phyloP scores from a whole-genome alignment of 371 early-diverging fungal genomes.

The Mucor piriformis region DNA sequence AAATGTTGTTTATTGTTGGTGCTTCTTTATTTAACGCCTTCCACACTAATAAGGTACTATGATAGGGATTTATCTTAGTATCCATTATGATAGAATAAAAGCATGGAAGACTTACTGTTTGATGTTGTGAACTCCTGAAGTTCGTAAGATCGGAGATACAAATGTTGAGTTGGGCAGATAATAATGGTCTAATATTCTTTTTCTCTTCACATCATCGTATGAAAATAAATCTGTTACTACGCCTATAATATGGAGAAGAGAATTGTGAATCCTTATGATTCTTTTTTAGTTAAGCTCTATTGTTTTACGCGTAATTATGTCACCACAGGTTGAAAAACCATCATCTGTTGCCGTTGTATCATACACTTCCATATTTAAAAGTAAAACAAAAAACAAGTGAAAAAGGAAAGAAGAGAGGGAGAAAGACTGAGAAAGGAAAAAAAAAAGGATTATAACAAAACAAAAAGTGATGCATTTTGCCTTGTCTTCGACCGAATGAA shows the following conservation, averaged over 20 bases:
- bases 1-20: constrained; percentile 47
- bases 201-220: constrained; percentile 39
- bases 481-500: constrained; percentile 4
- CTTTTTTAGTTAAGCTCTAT: neutral
- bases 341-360: constrained; percentile 17
- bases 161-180: constrained; percentile 43
- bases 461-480: constrained; percentile 3
- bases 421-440: neutral
- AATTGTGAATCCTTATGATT: neutral
- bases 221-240: constrained; percentile 42
- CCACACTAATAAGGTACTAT: constrained; percentile 54
- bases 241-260: constrained; percentile 21
- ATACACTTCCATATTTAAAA: constrained; percentile 12
- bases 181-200: constrained; percentile 40
- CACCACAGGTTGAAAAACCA: constrained; percentile 8
- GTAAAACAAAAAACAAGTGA: neutral
- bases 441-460: neutral
- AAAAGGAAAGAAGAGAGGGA: constrained; percentile 1
- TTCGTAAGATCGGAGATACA: constrained; percentile 53
- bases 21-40: constrained; percentile 51
- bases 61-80: too few species aligned
- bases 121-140: constrained; percentile 55
- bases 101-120: constrained; percentile 37
- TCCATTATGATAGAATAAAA: too few species aligned
- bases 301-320: constrained; percentile 11